Evolutionary conservation across 1,139 yeast species (phyloP).

Genomic region (Arxiozyma slooffiae): DNA sequence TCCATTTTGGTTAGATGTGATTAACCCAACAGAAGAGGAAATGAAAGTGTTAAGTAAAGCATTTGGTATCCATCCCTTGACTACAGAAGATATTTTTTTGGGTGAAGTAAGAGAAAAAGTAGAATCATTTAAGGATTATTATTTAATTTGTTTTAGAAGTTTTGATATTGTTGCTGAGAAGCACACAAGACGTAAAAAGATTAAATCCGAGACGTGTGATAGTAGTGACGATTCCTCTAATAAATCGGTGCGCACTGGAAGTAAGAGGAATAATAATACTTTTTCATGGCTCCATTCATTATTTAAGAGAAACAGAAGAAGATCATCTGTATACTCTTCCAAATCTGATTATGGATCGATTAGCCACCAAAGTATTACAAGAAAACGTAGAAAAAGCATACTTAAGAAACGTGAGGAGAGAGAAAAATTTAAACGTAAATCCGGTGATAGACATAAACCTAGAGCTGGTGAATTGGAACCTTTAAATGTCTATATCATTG

Average conservation of each 20-base stretch:
- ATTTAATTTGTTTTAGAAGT: conserved; percentile 86
- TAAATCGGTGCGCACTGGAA: not conserved
- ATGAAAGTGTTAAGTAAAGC: conserved; percentile 88
- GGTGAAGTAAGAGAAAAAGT: conserved; percentile 96
- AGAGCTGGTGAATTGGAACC: conserved; percentile 80
- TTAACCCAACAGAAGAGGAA: conserved; percentile 91
- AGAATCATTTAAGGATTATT: conserved; percentile 80
- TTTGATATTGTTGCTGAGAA: conserved; percentile 78
- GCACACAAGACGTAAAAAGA: conserved; percentile 37
- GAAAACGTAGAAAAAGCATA: too few relatives aligned
- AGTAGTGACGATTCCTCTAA: conserved; percentile 3
- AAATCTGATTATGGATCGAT: conserved; percentile 2
- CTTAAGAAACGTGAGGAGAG: conserved; percentile 30
- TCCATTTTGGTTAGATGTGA: conserved; percentile 88
- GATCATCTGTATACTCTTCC: conserved; percentile 5
- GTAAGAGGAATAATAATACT: not conserved
- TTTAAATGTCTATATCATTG: conserved; percentile 83
- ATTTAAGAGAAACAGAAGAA: conserved; percentile 5
- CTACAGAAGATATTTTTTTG: conserved; percentile 88
- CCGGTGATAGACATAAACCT: conserved; percentile 37
- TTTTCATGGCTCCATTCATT: conserved; percentile 3
- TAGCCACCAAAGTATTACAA: not conserved
- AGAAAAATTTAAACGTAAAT: conserved; percentile 34
- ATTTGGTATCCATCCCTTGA: conserved; percentile 89
- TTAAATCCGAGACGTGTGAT: conserved; percentile 9